These are phyloP conservation scores for Salisapilia sapeloensis DNA, from an alignment of 352 stramenopile genomes.

Conservation along the genomic window DNA sequence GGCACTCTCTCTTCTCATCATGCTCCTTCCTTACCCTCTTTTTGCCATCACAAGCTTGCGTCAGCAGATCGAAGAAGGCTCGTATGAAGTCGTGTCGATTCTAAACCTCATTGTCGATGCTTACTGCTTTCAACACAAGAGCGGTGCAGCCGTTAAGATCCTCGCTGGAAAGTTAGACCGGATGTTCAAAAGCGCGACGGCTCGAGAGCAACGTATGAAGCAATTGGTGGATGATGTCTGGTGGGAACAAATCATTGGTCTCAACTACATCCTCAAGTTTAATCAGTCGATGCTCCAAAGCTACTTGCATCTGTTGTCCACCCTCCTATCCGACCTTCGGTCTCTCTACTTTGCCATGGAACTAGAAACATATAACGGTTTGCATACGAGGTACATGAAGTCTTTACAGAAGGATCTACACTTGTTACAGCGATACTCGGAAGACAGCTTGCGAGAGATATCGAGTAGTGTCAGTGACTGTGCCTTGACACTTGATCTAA, in stretches of 20 bases:
- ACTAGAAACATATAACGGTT: constrained; percentile 35
- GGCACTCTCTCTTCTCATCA: constrained; percentile 31
- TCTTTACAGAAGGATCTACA: constrained; percentile 51
- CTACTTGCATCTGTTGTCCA: constrained; percentile 39
- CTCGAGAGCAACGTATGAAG: constrained; percentile 24
- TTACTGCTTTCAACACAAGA: constrained; percentile 55
- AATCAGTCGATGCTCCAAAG: constrained; percentile 57
- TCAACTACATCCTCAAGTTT: constrained; percentile 31
- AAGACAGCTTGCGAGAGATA: constrained; percentile 53
- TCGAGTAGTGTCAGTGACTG: constrained; percentile 9
- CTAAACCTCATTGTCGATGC: constrained; percentile 66
- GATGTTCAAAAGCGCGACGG: constrained; percentile 13
- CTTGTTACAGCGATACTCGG: constrained; percentile 36
- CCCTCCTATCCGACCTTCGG: constrained; percentile 31
- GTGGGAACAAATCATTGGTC: constrained; percentile 59
- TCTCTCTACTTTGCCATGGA: constrained; percentile 65
- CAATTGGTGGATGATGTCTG: constrained; percentile 36
- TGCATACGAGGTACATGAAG: constrained; percentile 38
- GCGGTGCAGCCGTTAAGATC: constrained; percentile 60
- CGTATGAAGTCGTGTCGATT: constrained; percentile 45
- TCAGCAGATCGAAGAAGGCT: constrained; percentile 21
- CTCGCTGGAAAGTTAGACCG: constrained; percentile 33
- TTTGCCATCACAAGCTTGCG: constrained; percentile 44
- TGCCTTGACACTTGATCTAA: constrained; percentile 1
- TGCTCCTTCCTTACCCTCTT: constrained; percentile 43